phyloP scores from a whole-genome alignment of 1,139 yeast genomes.

The Kodamaea fungicola region DNA sequence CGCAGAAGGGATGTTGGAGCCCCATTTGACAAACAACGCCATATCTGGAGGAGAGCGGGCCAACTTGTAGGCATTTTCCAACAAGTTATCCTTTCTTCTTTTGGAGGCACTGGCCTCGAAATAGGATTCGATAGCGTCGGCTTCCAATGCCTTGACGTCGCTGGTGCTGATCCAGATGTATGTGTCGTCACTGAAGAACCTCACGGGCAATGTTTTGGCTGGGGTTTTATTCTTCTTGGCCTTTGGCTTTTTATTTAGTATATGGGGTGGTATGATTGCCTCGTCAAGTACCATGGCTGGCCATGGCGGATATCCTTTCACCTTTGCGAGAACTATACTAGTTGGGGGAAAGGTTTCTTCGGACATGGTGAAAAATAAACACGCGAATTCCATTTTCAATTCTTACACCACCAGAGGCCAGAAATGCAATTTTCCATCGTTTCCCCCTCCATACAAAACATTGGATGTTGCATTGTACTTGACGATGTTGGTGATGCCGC shows the following conservation, averaged over 20 bases:
- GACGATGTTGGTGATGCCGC: too few relatives aligned
- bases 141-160: conserved; percentile 36
- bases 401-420: background rate
- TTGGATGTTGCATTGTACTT: too few relatives aligned
- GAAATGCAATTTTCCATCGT: conserved; percentile 7
- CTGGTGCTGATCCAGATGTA: conserved; percentile 55
- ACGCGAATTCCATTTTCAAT: too few relatives aligned
- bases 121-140: conserved; percentile 27
- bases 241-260: conserved; percentile 48
- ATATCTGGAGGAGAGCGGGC: conserved; percentile 44
- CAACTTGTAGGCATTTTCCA: conserved; percentile 37
- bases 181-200: conserved; percentile 65
- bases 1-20: conserved; percentile 30
- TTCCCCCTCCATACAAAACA: background rate
- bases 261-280: conserved; percentile 51
- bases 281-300: conserved; percentile 74
- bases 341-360: conserved; percentile 9
- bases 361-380: too few relatives aligned
- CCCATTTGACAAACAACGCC: conserved; percentile 40
- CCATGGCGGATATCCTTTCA: conserved; percentile 80
- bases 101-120: conserved; percentile 18
- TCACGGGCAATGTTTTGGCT: conserved; percentile 39
- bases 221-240: conserved; percentile 21
- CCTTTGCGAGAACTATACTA: conserved; percentile 62
- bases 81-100: conserved; percentile 33